These are phyloP conservation scores for Sphaerulina populicola DNA, from an alignment of 2,329 filamentous ascomycete species.

Conservation along the genomic window DNA sequence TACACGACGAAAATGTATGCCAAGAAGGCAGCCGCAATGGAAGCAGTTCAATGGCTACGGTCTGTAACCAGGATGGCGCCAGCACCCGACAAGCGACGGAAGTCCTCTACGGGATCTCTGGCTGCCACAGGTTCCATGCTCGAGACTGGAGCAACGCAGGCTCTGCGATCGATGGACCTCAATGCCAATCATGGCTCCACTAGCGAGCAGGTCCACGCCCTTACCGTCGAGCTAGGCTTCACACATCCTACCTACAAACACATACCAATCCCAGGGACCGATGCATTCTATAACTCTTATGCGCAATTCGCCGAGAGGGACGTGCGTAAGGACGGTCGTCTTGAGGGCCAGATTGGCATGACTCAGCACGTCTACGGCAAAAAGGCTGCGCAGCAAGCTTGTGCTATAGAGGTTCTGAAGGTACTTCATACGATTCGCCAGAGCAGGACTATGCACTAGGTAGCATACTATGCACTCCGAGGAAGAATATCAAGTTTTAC, in stretches of 20 bases:
- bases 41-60: constrained; percentile 38
- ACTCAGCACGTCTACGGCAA: constrained; percentile 40
- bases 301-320: constrained; percentile 31
- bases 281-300: constrained; percentile 32
- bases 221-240: constrained; percentile 23
- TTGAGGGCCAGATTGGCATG: constrained; percentile 36
- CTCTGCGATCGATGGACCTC: constrained; percentile 4
- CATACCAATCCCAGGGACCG: constrained; percentile 9
- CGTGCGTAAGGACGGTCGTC: constrained; percentile 18
- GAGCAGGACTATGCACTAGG: constrained; percentile 2
- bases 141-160: constrained; percentile 11
- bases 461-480: background rate
- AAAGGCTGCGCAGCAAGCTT: constrained; percentile 44
- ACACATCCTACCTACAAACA: constrained; percentile 19
- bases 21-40: constrained; percentile 35
- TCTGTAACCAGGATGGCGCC: constrained; percentile 24
- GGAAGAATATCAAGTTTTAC: background rate
- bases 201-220: constrained; percentile 18
- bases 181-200: constrained; percentile 4
- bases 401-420: constrained; percentile 37
- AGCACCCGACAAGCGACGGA: constrained; percentile 9
- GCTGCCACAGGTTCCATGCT: background rate
- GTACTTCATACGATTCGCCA: constrained; percentile 34
- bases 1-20: constrained; percentile 38
- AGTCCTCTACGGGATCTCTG: constrained; percentile 16